Evolutionary conservation across 2,329 filamentous ascomycete species (phyloP).

Genomic region (Phialemoniopsis sp.): DNA sequence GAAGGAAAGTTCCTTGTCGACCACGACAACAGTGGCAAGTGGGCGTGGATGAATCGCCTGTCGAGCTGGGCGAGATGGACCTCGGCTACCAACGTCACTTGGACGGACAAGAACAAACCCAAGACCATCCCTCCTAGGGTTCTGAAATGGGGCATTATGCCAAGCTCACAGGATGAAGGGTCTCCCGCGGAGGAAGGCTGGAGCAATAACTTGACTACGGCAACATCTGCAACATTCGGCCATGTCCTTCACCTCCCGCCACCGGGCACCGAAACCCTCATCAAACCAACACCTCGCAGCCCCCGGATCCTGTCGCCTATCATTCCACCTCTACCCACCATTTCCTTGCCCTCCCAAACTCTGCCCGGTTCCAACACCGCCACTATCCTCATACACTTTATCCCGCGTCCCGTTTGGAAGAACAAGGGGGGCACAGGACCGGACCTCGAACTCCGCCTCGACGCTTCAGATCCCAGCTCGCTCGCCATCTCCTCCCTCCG

Average conservation of each 20-base stretch:
- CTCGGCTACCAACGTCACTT: conserved; percentile 2
- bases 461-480: conserved; percentile 25
- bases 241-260: conserved; percentile 36
- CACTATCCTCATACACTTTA: conserved; percentile 42
- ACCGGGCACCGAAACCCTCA: conserved; percentile 5
- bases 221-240: conserved; percentile 44
- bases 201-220: conserved; percentile 11
- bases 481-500: conserved; percentile 24
- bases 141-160: too few relatives aligned
- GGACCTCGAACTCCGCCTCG: conserved; percentile 30
- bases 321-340: conserved; percentile 40
- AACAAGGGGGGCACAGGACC: conserved; percentile 12
- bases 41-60: conserved; percentile 30
- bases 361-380: conserved; percentile 13
- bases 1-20: conserved; percentile 24
- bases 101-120: too few relatives aligned
- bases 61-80: conserved; percentile 27
- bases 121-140: too few relatives aligned
- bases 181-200: conserved; percentile 13
- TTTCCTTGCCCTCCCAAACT: conserved; percentile 31
- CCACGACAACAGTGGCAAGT: conserved; percentile 18
- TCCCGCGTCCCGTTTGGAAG: conserved; percentile 23
- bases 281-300: conserved; percentile 9
- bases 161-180: too few relatives aligned
- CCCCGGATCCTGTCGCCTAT: conserved; percentile 37